Conservation (phyloP, 1,139 yeast genomes). For the Kodamaea fungicola region DNA sequence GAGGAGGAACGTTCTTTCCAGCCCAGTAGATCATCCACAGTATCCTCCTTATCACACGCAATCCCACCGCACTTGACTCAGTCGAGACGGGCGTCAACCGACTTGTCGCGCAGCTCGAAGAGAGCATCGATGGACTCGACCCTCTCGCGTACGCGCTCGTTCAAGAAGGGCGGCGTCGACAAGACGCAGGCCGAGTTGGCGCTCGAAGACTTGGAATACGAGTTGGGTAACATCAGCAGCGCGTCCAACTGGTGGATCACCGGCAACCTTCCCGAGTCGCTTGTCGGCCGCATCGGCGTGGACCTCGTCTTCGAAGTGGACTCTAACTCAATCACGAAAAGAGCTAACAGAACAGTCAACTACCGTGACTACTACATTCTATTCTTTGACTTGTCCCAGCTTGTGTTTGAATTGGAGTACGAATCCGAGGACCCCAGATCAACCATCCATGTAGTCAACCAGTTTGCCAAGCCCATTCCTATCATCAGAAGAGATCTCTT, state of each 20-base stretch:
- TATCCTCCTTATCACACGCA: constrained; percentile 4
- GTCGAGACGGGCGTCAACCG: constrained; percentile 22
- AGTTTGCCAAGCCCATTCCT: constrained; percentile 45
- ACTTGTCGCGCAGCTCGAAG: constrained; percentile 14
- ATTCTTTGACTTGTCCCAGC: constrained; percentile 71
- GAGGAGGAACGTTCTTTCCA: constrained; percentile 1
- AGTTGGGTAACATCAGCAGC: constrained; percentile 31
- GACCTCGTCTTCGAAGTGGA: constrained; percentile 67
- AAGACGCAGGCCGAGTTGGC: constrained; percentile 29
- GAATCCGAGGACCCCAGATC: constrained; percentile 54
- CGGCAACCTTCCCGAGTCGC: constrained; percentile 55
- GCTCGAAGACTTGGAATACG: constrained; percentile 26
- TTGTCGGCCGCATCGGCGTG: constrained; percentile 41
- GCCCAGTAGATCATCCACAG: constrained; percentile 1
- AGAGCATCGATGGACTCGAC: constrained; percentile 14
- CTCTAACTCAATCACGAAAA: constrained; percentile 48
- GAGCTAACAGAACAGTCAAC: constrained; percentile 51
- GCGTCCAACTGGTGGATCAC: constrained; percentile 63
- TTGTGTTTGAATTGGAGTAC: constrained; percentile 54
- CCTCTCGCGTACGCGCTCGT: constrained; percentile 17
- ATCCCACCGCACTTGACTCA: constrained; percentile 1
- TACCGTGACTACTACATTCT: constrained; percentile 70
- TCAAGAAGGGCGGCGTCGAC: constrained; percentile 16
- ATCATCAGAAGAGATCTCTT: constrained; percentile 45
- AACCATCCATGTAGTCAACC: constrained; percentile 46